These are phyloP conservation scores for Suhomyces wounanorum DNA, from an alignment of 1,139 yeast genomes.

Conservation along the genomic window DNA sequence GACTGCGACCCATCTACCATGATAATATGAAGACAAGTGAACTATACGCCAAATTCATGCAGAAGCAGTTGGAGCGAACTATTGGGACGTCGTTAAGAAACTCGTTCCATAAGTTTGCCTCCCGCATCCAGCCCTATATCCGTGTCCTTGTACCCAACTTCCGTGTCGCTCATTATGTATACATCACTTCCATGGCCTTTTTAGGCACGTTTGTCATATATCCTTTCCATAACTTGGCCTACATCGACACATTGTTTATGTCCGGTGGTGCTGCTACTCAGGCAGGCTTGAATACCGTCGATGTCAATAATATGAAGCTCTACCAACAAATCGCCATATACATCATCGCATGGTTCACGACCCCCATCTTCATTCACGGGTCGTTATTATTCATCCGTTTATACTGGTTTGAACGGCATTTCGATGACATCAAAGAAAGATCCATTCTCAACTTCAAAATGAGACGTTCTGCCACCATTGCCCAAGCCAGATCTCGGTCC, in stretches of 20 bases:
- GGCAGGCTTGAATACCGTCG: conserved; percentile 85
- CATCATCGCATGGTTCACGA: conserved; percentile 62
- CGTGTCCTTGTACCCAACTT: conserved; percentile 67
- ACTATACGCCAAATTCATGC: conserved; percentile 7
- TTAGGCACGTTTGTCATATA: conserved; percentile 72
- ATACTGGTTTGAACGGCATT: conserved; percentile 86
- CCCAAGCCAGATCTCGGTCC: conserved; percentile 55
- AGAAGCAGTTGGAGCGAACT: conserved; percentile 12
- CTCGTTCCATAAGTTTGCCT: conserved; percentile 26
- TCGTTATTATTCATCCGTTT: conserved; percentile 75
- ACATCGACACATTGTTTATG: conserved; percentile 79
- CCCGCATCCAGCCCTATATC: conserved; percentile 45
- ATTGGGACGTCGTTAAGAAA: conserved; percentile 28
- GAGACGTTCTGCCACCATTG: conserved; percentile 77
- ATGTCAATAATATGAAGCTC: conserved; percentile 58
- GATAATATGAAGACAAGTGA: conserved; percentile 9
- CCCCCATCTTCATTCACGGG: conserved; percentile 90
- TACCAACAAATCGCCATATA: conserved; percentile 80
- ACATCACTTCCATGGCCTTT: conserved; percentile 55
- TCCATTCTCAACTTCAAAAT: conserved; percentile 76
- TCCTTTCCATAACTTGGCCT: conserved; percentile 65
- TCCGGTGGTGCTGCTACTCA: conserved; percentile 81
- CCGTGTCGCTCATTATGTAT: conserved; percentile 75
- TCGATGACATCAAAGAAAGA: conserved; percentile 74
- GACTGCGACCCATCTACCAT: conserved; percentile 1